A percentile compares a stretch with the other conserved stretches of the same genome.
phyloP scores from a whole-genome alignment of 2,329 filamentous ascomycete genomes.

The Trichophyton equinum region DNA sequence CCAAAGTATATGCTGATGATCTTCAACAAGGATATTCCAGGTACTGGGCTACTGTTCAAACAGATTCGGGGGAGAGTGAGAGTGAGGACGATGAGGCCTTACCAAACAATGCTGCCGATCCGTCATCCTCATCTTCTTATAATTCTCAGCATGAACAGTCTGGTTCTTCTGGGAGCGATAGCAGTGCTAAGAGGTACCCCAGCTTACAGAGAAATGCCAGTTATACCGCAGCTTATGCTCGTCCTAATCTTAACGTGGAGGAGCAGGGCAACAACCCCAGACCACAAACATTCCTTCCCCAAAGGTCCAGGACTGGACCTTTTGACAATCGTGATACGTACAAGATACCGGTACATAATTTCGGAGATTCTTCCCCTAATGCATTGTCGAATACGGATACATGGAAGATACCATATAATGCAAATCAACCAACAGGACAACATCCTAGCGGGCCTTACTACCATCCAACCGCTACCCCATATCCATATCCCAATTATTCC shows the following conservation, averaged over 20 bases:
- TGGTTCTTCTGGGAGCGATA: neutral
- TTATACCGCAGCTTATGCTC: neutral
- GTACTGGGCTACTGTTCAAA: constrained; percentile 28
- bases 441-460: neutral
- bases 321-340: neutral
- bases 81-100: neutral
- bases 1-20: constrained; percentile 22
- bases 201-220: neutral
- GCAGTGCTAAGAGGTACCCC: too few species aligned
- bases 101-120: neutral
- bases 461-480: neutral
- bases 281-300: neutral
- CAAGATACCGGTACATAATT: neutral
- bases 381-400: neutral
- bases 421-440: neutral
- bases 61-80: constrained; percentile 19
- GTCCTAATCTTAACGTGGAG: neutral
- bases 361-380: neutral
- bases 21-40: constrained; percentile 22
- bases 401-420: neutral
- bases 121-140: neutral
- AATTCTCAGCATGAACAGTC: neutral
- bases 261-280: neutral
- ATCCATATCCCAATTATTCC: neutral
- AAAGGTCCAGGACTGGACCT: neutral